These are phyloP conservation scores for Clarireedia monteithiana DNA, from an alignment of 2,329 filamentous ascomycete genomes.

Conservation along the genomic window DNA sequence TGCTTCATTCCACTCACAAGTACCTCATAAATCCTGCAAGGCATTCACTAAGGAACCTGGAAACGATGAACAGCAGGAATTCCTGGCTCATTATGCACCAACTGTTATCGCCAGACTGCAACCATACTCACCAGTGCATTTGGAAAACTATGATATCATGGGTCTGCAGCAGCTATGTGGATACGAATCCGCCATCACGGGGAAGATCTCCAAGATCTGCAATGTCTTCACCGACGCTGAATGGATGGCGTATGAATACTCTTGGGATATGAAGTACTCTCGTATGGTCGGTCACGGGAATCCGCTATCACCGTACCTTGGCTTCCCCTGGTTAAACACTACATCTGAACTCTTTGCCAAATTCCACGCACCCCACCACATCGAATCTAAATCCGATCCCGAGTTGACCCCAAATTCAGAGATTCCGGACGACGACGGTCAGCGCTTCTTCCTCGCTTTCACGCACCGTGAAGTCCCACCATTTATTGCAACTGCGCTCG, in stretches of 20 bases:
- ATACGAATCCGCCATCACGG: constrained; percentile 42
- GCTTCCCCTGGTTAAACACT: constrained; percentile 51
- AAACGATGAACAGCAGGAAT: constrained; percentile 26
- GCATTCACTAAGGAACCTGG: constrained; percentile 36
- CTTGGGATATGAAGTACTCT: constrained; percentile 55
- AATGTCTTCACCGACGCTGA: constrained; percentile 52
- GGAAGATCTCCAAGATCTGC: constrained; percentile 53
- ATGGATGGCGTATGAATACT: constrained; percentile 61
- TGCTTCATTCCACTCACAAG: constrained; percentile 34
- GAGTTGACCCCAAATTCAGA: background rate
- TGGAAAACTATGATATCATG: constrained; percentile 53
- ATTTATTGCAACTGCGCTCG: constrained; percentile 57
- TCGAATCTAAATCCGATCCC: background rate
- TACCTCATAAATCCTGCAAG: constrained; percentile 49
- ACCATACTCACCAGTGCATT: constrained; percentile 50
- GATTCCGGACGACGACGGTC: constrained; percentile 27
- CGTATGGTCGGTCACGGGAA: constrained; percentile 61
- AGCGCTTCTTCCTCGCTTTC: constrained; percentile 61
- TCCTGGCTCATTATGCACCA: constrained; percentile 47
- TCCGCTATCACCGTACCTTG: constrained; percentile 46
- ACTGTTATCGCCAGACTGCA: constrained; percentile 51
- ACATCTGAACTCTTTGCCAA: constrained; percentile 42
- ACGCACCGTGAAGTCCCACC: constrained; percentile 59
- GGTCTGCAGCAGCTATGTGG: constrained; percentile 56
- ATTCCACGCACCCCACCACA: constrained; percentile 19